A percentile compares a stretch with the other conserved stretches of the same genome.
phyloP scores from a whole-genome alignment of 1,284 basidiomycete species.

The Naganishia albida region DNA sequence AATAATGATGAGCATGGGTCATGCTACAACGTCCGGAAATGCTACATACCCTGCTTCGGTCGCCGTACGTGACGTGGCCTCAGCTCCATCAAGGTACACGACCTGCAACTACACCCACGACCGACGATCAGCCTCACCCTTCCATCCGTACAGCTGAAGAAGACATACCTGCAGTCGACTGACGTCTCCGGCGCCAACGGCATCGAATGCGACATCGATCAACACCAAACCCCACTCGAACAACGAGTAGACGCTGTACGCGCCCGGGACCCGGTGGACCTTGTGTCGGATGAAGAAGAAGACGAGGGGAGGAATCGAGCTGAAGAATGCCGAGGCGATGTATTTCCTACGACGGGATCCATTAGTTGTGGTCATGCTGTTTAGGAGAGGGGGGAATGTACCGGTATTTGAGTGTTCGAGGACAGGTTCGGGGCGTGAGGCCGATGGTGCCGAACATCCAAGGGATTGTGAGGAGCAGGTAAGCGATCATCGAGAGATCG shows the following conservation, averaged over 20 bases:
- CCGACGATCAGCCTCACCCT: not conserved
- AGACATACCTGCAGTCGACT: conserved; percentile 43
- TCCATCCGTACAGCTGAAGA: not conserved
- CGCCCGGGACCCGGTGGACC: conserved; percentile 73
- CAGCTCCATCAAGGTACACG: conserved; percentile 15
- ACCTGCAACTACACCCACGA: conserved; percentile 20
- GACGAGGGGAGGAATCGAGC: conserved; percentile 68
- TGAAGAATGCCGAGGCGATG: conserved; percentile 65
- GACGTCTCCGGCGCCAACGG: conserved; percentile 67
- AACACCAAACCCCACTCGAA: conserved; percentile 84
- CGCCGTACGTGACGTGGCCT: not conserved
- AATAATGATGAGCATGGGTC: not conserved
- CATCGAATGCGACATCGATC: conserved; percentile 76
- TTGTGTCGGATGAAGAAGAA: conserved; percentile 86
- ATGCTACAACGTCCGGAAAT: conserved; percentile 8
- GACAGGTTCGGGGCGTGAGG: conserved; percentile 57
- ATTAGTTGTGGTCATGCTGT: not conserved
- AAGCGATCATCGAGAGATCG: conserved; percentile 85
- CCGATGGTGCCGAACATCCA: conserved; percentile 80
- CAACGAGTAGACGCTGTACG: conserved; percentile 80
- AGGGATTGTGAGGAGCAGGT: conserved; percentile 75
- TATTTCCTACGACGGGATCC: conserved; percentile 33
- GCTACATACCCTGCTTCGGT: conserved; percentile 28
- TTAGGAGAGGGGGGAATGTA: not conserved
- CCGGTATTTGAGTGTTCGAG: conserved; percentile 23